Evolutionary conservation across 2,329 filamentous ascomycete genomes (phyloP), one percentile per base, ranked within the genome.

Genomic region (Aspergillus proliferans): DNA sequence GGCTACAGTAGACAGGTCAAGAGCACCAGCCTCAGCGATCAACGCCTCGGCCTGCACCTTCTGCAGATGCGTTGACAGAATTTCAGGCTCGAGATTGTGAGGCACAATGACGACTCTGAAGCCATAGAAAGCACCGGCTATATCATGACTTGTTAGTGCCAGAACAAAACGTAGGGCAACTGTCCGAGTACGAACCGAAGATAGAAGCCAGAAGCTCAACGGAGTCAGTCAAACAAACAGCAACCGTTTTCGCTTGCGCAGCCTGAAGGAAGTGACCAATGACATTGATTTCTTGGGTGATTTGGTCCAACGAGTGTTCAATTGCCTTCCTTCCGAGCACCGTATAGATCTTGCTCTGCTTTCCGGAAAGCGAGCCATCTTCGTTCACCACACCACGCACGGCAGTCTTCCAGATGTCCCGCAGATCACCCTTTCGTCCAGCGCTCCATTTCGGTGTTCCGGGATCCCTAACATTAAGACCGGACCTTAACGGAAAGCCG

Each of bases 191-290:
- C 73, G 45, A 65, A 83, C 80, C 80, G 62, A 98, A 95, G 18
- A 97, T 74, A 6, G 86, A 79, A 30, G 82, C 80, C 45, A 98
- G 75, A 52, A 95, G 83, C 71, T 98, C 93, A 61, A 95, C 78
- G 43, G 90, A 95, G 76, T 98, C 96, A 40, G 91, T 89, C 49
- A 97, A 78, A 68, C 94, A 95, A 55, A 97, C 80, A 53, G 90
- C 93, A 28, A 97, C 87, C 45, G 83, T 85, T 65, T 83, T 86
- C 3, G 71, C 73, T 34, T 82, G 83, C 48, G 84, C 82, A 54
- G 86, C 81, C 59, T 87, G 81, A 49, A 87, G 76, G 57, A 88
- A 79, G 61, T 91, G 82, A 60, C 93, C 93, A 61, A 97, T 83
- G 24, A 93, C 79, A 68, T 88, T 91, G 68, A 97, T 95, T 66